These are phyloP conservation scores for Physaria fendleri DNA, from an alignment of 345 rosid species.

Conservation along the genomic window DNA sequence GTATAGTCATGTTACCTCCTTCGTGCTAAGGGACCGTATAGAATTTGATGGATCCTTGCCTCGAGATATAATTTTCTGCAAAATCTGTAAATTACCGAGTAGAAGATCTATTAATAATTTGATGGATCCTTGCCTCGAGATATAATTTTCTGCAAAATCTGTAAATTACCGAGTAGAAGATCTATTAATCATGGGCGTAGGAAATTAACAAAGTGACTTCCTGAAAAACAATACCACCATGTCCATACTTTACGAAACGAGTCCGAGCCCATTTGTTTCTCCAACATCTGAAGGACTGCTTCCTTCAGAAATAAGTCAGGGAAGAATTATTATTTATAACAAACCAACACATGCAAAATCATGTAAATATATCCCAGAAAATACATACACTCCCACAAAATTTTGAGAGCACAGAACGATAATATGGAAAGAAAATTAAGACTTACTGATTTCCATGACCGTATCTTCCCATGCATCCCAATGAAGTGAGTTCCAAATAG, in stretches of 20 bases:
- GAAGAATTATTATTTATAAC: constrained; percentile 11
- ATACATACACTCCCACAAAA: constrained; percentile 13
- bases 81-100: constrained; percentile 46
- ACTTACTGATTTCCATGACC: constrained; percentile 97
- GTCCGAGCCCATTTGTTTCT: constrained; percentile 99
- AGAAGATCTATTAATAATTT: constrained; percentile 12
- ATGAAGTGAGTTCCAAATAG: constrained; percentile 76
- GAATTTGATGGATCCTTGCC: constrained; percentile 51
- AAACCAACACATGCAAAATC: constrained; percentile 12
- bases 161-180: constrained; percentile 17
- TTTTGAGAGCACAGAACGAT: background rate
- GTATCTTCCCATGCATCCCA: constrained; percentile 82
- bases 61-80: constrained; percentile 81
- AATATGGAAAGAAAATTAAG: constrained; percentile 8
- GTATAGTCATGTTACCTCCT: constrained; percentile 57
- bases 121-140: constrained; percentile 66
- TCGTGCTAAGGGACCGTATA: constrained; percentile 79
- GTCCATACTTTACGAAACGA: constrained; percentile 75
- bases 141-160: constrained; percentile 91
- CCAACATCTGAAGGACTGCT: constrained; percentile 93
- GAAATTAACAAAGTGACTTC: background rate
- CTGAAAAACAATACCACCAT: constrained; percentile 11
- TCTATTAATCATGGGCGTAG: constrained; percentile 1
- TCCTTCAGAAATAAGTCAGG: constrained; percentile 44
- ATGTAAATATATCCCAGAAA: background rate